A percentile compares a stretch with the other conserved stretches of the same genome.
These are phyloP conservation scores for Cladosporium sp. DNA, from an alignment of 2,329 filamentous ascomycete species.

Conservation along the genomic window DNA sequence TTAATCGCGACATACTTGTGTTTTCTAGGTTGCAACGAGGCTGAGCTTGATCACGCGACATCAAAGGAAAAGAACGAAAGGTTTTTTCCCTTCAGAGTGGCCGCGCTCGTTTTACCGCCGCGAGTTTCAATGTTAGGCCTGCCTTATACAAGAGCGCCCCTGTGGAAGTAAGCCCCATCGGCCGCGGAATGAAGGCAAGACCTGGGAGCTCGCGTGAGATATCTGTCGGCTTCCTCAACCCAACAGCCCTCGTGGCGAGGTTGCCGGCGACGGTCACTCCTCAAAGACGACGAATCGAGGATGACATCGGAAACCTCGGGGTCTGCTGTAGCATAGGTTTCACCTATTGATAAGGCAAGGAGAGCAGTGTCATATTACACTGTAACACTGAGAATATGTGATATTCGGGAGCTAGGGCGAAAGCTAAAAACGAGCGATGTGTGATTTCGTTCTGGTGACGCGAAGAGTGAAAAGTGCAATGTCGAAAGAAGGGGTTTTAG, in stretches of 20 bases:
- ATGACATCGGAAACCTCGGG: not conserved
- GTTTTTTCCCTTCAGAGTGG: not conserved
- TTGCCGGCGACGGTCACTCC: not conserved
- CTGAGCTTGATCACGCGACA: not conserved
- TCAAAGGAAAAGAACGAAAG: not conserved
- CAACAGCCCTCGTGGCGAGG: not conserved
- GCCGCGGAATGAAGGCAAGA: not conserved
- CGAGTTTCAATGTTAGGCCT: not conserved
- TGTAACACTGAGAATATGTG: not conserved
- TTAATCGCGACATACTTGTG: conserved; percentile 33
- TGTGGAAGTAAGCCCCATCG: not conserved
- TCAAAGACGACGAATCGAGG: not conserved
- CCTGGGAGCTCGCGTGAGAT: not conserved
- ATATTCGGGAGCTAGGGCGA: no score
- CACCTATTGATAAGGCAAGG: not conserved
- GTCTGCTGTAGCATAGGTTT: not conserved
- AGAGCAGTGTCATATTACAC: not conserved
- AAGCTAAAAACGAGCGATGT: not conserved
- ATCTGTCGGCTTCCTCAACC: not conserved
- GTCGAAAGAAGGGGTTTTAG: not conserved
- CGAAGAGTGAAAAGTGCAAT: not conserved
- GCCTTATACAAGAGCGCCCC: not conserved
- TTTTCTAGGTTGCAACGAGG: not conserved
- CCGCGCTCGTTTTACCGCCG: not conserved
- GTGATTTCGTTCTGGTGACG: not conserved